Conservation (phyloP, 2,329 filamentous ascomycete species). For the Epichloe scottii region DNA sequence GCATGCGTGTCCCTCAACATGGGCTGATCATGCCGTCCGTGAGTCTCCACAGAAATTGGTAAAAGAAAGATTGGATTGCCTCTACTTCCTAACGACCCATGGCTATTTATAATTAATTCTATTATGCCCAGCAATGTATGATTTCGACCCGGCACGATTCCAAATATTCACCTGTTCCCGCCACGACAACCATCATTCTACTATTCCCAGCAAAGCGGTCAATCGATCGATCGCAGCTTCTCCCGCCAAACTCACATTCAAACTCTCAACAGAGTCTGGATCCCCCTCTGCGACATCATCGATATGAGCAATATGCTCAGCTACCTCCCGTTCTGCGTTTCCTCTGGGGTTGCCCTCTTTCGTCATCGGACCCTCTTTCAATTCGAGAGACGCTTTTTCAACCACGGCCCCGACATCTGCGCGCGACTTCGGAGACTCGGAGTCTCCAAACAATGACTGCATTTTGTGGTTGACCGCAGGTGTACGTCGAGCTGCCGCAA, state of each 20-base stretch:
- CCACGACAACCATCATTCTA: background rate
- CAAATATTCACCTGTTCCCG: background rate
- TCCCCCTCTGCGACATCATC: background rate
- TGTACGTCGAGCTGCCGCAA: slow-evolving; percentile 8
- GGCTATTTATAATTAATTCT: too few species aligned
- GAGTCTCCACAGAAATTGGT: too few species aligned
- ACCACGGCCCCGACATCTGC: background rate
- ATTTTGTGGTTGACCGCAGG: background rate
- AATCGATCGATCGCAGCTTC: slow-evolving; percentile 2
- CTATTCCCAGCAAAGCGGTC: slow-evolving; percentile 1
- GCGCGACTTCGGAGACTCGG: background rate
- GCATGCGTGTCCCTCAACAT: too few species aligned
- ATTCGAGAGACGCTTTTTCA: background rate
- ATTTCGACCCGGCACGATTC: background rate
- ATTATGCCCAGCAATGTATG: too few species aligned
- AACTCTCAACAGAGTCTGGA: background rate
- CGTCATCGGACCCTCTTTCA: background rate
- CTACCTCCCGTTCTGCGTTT: background rate
- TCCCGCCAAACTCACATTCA: background rate
- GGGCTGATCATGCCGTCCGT: too few species aligned
- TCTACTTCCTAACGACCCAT: too few species aligned
- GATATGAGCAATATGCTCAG: background rate
- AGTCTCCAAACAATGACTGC: background rate
- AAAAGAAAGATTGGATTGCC: too few species aligned
- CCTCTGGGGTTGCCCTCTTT: background rate